Evolutionary conservation across 202 grass and related monocot species (phyloP).

Genomic region (Digitaria exilis): DNA sequence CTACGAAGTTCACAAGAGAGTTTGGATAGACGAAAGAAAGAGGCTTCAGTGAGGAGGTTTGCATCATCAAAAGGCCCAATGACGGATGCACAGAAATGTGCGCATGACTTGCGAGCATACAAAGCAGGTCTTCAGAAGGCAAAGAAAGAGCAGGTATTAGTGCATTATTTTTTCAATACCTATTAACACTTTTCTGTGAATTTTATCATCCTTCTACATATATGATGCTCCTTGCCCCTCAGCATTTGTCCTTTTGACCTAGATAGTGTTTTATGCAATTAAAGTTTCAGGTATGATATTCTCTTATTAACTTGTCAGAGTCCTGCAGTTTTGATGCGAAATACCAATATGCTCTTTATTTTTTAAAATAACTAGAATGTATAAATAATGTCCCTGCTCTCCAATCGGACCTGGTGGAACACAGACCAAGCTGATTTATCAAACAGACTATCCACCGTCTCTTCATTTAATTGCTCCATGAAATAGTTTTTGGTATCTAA

Average conservation of each 20-base stretch:
- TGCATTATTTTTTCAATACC: neutral
- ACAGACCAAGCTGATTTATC: neutral
- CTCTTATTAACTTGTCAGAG: conserved; percentile 3
- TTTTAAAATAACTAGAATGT: conserved; percentile 2
- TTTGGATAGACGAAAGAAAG: conserved; percentile 80
- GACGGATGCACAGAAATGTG: conserved; percentile 91
- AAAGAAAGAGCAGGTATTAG: conserved; percentile 84
- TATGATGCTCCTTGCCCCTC: neutral
- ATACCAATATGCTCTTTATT: neutral
- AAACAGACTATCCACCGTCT: neutral
- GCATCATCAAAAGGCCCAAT: conserved; percentile 58
- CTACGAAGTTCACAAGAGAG: conserved; percentile 61
- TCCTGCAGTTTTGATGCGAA: conserved; percentile 15
- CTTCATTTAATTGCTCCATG: neutral
- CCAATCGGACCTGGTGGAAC: neutral
- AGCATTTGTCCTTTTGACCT: conserved; percentile 2
- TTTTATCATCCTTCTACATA: neutral
- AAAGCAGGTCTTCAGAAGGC: conserved; percentile 94
- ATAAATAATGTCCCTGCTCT: neutral
- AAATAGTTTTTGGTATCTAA: neutral
- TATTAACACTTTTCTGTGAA: conserved; percentile 22
- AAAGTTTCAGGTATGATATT: neutral
- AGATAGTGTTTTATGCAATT: neutral
- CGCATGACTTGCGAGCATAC: conserved; percentile 79
- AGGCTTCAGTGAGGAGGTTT: conserved; percentile 52